Base-by-base conservation (phyloP, 495 filamentous ascomycete genomes). In the Penicillium parvum region DNA sequence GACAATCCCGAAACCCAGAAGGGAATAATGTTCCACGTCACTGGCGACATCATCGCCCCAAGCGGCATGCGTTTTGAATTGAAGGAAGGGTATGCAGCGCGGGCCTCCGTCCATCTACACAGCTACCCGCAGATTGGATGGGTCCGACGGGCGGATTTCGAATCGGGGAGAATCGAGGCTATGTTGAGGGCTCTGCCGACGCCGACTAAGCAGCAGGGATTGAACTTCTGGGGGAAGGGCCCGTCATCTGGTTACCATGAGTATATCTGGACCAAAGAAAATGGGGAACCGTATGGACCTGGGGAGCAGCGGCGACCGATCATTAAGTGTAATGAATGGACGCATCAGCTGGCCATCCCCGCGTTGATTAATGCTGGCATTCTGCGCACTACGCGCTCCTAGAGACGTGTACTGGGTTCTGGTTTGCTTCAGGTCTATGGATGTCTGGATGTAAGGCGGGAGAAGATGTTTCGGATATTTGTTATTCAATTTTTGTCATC, bases 311-410 rank as follows among this genome's bases (percentile, higher is more conserved):
- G 39, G 34, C 43, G 49, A 21, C 49, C 49, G 16, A 35, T 47
- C 28, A 39, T 43, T 23, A 47, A 52, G 33, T 52, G 35, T 39
- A 52, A 47, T 43, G 43, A 52, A 23, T 52, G 49, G 49, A 47
- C 38, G 8, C 49, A 43, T 27, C 18, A 52, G 38, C n/a, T 39
- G 23, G 43, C 43, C 27, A 43, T 47, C 33, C 43, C 42, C 26
- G 39, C 30, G 43, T 43, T 52, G 38, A 11, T 18, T 7, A 11
- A 40, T n/a, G 27, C 25, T 21, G 32, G 37, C n/a, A 35, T 43
- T 43, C 30, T 41, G 22, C 32, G 38, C 9, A n/a, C n/a, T n/a
- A n/a, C n/a, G n/a, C n/a, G n/a, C n/a, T n/a, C n/a, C n/a, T n/a
- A n/a, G n/a, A n/a, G n/a, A n/a, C n/a, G n/a, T n/a, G n/a, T n/a